Conservation (phyloP, 202 grass and related monocot species). For the Hordeum pubiflorum region DNA sequence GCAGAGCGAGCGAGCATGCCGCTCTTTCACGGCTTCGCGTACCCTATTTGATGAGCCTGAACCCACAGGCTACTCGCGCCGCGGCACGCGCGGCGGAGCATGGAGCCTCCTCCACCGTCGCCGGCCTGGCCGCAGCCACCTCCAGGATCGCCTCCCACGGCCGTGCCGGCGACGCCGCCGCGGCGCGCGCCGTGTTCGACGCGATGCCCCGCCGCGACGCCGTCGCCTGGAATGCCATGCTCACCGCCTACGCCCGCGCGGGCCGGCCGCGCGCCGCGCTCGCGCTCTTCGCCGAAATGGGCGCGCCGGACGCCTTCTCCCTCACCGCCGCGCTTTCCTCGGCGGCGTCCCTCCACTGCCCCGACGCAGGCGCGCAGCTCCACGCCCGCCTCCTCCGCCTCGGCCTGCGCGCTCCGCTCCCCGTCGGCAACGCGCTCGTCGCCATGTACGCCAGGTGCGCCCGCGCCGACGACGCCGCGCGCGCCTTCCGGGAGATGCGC, state of each 20-base stretch:
- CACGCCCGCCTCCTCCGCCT: slow-evolving; percentile 62
- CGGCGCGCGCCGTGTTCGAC: slow-evolving; percentile 57
- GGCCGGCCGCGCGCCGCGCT: slow-evolving; percentile 53
- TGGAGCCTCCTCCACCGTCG: neutral
- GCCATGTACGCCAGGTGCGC: slow-evolving; percentile 71
- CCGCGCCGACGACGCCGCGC: slow-evolving; percentile 27
- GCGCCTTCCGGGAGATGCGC: slow-evolving; percentile 62
- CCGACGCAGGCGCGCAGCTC: slow-evolving; percentile 42
- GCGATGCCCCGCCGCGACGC: slow-evolving; percentile 59
- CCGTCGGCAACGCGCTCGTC: slow-evolving; percentile 60
- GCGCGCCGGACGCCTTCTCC: slow-evolving; percentile 46
- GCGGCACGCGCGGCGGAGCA: slow-evolving; percentile 24
- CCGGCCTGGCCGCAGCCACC: slow-evolving; percentile 40
- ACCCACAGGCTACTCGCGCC: neutral
- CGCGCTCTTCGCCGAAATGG: slow-evolving; percentile 44
- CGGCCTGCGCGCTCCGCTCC: slow-evolving; percentile 39
- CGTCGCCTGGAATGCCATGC: slow-evolving; percentile 85
- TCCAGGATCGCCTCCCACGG: slow-evolving; percentile 37
- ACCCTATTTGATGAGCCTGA: slow-evolving; percentile 23
- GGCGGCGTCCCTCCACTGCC: slow-evolving; percentile 22
- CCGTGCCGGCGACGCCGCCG: slow-evolving; percentile 34
- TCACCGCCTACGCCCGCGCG: slow-evolving; percentile 56
- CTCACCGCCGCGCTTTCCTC: slow-evolving; percentile 54
- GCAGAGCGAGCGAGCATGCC: neutral
- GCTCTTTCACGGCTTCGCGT: neutral